Conservation (phyloP, 371 early-diverging fungal species). For the Rhizopus microsporus region DNA sequence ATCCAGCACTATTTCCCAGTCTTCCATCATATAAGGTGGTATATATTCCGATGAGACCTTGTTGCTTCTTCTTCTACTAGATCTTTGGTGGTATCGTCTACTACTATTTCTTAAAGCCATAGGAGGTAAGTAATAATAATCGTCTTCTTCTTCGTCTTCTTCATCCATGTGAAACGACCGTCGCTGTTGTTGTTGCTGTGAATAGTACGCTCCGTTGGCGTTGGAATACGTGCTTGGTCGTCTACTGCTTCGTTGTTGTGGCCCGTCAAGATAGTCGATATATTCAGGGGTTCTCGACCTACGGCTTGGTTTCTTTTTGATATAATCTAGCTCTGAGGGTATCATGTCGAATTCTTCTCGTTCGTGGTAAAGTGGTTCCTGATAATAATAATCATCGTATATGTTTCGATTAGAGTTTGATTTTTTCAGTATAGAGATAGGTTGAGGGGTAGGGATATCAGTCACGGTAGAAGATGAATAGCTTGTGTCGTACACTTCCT, state of each 20-base stretch:
- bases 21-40: conserved; percentile 5
- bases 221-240: too few species aligned
- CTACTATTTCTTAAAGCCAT: too few species aligned
- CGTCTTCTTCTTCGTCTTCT: too few species aligned
- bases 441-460: conserved; percentile 1
- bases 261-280: not conserved
- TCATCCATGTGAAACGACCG: too few species aligned
- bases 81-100: too few species aligned
- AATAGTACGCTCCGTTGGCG: too few species aligned
- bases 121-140: too few species aligned
- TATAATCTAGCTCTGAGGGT: not conserved
- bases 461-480: conserved; percentile 2
- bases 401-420: conserved; percentile 1
- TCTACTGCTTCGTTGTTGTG: not conserved
- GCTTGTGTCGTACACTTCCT: not conserved
- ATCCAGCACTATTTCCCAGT: conserved; percentile 26
- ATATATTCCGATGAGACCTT: too few species aligned
- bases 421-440: conserved; percentile 24
- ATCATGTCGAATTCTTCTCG: not conserved
- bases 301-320: too few species aligned
- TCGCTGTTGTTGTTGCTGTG: too few species aligned
- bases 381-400: conserved; percentile 3
- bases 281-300: too few species aligned
- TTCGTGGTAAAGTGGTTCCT: not conserved
- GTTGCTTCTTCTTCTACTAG: too few species aligned